These are phyloP conservation scores for Knufia fluminis DNA, from an alignment of 2,329 filamentous ascomycete species.

Conservation along the genomic window DNA sequence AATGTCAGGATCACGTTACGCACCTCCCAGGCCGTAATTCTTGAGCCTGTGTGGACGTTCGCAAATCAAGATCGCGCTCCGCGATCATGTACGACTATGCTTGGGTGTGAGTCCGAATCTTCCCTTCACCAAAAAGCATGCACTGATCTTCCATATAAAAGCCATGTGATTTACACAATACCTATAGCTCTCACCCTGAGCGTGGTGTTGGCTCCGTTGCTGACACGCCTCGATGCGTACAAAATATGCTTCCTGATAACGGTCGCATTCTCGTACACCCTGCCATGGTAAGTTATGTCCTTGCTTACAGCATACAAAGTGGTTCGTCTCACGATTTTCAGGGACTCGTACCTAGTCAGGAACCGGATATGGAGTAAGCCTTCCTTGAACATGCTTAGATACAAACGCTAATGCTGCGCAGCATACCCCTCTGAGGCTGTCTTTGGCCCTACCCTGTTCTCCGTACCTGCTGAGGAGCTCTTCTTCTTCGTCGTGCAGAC, in stretches of 20 bases:
- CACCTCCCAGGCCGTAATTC: background rate
- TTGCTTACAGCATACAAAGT: too few species aligned
- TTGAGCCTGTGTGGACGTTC: background rate
- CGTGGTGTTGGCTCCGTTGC: constrained; percentile 50
- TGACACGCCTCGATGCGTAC: constrained; percentile 53
- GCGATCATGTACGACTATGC: constrained; percentile 43
- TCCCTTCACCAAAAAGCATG: background rate
- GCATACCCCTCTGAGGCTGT: constrained; percentile 57
- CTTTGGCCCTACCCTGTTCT: constrained; percentile 51
- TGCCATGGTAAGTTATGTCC: constrained; percentile 48
- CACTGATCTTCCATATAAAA: constrained; percentile 25
- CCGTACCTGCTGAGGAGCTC: constrained; percentile 62
- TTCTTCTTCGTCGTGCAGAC: constrained; percentile 74
- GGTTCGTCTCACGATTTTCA: background rate
- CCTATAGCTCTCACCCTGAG: constrained; percentile 53
- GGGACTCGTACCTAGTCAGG: constrained; percentile 62
- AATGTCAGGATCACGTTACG: constrained; percentile 3
- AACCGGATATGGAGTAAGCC: constrained; percentile 52
- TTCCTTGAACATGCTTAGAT: background rate
- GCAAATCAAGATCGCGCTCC: background rate
- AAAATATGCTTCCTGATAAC: constrained; percentile 52
- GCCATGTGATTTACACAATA: constrained; percentile 59
- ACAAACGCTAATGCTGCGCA: constrained; percentile 12
- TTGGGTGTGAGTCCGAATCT: constrained; percentile 44
- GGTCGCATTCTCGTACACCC: constrained; percentile 58